Evolutionary conservation across 306 rosid species (phyloP), one percentile per base, ranked within the genome.

Genomic region (Cajanus cajan): DNA sequence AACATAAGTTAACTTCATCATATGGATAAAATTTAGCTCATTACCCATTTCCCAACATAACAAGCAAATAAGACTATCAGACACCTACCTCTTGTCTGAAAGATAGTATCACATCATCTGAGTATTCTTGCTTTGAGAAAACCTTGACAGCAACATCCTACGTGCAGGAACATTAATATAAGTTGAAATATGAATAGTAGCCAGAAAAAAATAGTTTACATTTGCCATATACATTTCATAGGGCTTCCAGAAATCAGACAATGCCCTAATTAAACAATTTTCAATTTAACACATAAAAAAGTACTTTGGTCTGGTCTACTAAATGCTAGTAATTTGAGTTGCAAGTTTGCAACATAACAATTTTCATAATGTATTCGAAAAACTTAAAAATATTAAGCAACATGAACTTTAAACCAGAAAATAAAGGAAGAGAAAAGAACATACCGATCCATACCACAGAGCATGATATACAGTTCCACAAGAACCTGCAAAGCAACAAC

Each of bases 401-500:
- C 47, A 65, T 11, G n/a, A 80, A 85, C 57, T 69, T 65, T 10
- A 57, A 81, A 73, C 65, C 13, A 68, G 76, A 88, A 80, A 70
- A 66, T 61, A 48, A 72, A 87, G 89, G 64, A 82, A 68, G 86
- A 85, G 92, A 68, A 68, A 80, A 83, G 89, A 82, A 90, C 98
- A 78, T 90, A 96, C 99, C 78, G 99, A 96, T 93, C 99, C 99
- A 82, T 88, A 85, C 99, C 99, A 96, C 94, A 93, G 86, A 51
- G 90, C 98, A 88, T 89, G 99, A 85, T 96, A 96, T 28, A 96
- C 99, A 76, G 96, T 96, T 87, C 99, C 99, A 83, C 98, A 93
- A 52, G 99, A 91, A 89, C 99, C 99, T 96, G 92, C 82, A 87
- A 51, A 77, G 84, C 79, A 90, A 48, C 78, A 80, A 54, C 61